phyloP scores from a whole-genome alignment of 2,329 filamentous ascomycete species.

The Biscogniauxia marginata region DNA sequence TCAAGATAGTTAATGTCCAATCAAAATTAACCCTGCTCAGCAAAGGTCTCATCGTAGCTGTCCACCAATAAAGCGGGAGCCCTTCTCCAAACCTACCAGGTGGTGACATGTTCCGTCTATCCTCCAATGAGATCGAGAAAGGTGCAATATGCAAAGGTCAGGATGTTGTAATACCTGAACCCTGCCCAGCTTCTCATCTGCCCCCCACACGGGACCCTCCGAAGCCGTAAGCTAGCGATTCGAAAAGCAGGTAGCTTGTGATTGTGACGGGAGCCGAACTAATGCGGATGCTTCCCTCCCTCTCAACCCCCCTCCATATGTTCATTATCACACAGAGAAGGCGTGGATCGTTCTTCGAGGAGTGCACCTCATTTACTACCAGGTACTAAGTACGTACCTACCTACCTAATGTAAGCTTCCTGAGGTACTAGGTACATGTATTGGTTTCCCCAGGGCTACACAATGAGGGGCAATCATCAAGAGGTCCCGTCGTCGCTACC shows the following conservation, averaged over 20 bases:
- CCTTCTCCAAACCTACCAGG: neutral
- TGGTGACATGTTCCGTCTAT: neutral
- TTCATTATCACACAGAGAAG: too few species aligned
- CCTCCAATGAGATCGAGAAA: neutral
- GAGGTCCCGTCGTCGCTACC: constrained; percentile 5
- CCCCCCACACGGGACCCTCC: neutral
- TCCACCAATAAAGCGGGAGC: neutral
- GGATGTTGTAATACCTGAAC: neutral
- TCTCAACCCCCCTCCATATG: too few species aligned
- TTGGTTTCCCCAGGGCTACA: too few species aligned
- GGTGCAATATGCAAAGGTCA: neutral
- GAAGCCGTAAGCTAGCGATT: neutral
- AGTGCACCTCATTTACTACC: too few species aligned
- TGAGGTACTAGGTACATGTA: too few species aligned
- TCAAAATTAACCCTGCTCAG: neutral
- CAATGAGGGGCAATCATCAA: constrained; percentile 4
- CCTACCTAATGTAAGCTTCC: too few species aligned
- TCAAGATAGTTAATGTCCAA: neutral
- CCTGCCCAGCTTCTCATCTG: neutral
- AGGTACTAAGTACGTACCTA: too few species aligned
- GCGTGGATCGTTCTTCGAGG: too few species aligned
- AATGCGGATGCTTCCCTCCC: too few species aligned
- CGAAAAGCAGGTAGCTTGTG: neutral
- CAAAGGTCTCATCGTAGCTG: neutral
- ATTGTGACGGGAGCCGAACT: neutral